Base-by-base conservation (phyloP, 192 early-diverging fungal genomes). In the Gryganskiella cystojenkinii region DNA sequence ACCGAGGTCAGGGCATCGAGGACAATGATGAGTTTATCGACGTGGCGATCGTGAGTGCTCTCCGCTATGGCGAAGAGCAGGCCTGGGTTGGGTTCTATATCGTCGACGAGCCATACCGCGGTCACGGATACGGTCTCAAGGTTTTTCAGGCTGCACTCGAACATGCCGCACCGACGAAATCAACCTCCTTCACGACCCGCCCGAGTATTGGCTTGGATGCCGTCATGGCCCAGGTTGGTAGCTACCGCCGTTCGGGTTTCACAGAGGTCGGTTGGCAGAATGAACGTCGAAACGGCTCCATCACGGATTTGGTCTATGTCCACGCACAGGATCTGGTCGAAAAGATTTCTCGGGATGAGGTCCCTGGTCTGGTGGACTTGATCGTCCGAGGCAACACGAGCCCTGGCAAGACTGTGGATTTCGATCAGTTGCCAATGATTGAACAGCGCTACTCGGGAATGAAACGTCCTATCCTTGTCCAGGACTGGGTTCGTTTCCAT, bases 61-160 rank as follows among this genome's bases (percentile, higher is more conserved):
- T 64, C 22, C 61, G 61, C 7, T 65, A 42, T 13, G 61, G 55
- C 2, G 53, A 63, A 0, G 55, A 72, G 1, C 61, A 57, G 17
- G 70, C 54, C 11, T 72, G 54, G 45, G 42, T 72, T 11, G 70
- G 70, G 17, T 72, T 27, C 34, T 72, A 72, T 31, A 72, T 72
- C 44, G 54, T 50, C 10, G 61, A 55, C 4, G 54, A 61, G 20
- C 45, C 54, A 37, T 14, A 72, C 19, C 61, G 70, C 24, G 70
- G 70, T 0, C 24, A 57, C 27, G 70, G 70, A 2, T 72, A 72
- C 27, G 56, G 67, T 6, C 45, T 61, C 33, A 51, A 34, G 27
- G 52, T 44, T 3, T 61, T 51, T 13, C 24, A 50, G n/a, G 20
- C 17, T 15, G 56, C 35, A 2, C 25, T 65, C 7, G 15, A 56